These are phyloP conservation scores for Serendipita sp. DNA, from an alignment of 768 basidiomycete genomes.

Conservation along the genomic window DNA sequence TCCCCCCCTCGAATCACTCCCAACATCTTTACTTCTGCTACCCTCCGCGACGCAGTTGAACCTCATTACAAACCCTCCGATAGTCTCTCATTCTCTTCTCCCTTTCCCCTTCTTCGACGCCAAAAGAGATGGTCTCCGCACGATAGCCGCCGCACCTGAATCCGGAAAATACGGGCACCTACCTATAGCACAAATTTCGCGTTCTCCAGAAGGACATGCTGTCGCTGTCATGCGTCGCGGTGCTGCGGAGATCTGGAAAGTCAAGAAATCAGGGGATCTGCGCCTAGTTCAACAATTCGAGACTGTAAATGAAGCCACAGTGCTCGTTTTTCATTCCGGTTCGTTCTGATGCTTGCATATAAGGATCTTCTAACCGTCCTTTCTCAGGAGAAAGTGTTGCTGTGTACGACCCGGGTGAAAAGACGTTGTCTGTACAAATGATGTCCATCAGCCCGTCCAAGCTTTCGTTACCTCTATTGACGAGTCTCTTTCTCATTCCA, in stretches of 20 bases:
- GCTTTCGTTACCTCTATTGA: conserved; percentile 32
- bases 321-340: neutral
- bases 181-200: conserved; percentile 43
- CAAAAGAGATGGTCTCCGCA: conserved; percentile 30
- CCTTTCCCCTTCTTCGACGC: conserved; percentile 48
- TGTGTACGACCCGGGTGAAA: neutral
- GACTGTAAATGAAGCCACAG: neutral
- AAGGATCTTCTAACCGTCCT: conserved; percentile 21
- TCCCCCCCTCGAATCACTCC: conserved; percentile 8
- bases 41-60: conserved; percentile 38
- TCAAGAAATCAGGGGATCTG: conserved; percentile 33
- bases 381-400: conserved; percentile 11
- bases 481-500: conserved; percentile 50
- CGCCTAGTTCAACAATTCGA: conserved; percentile 32
- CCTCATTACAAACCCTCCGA: conserved; percentile 50
- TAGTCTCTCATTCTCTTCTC: conserved; percentile 43
- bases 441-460: neutral
- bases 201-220: conserved; percentile 66
- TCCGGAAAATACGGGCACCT: conserved; percentile 23
- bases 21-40: conserved; percentile 31
- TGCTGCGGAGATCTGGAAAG: conserved; percentile 46
- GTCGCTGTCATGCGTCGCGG: conserved; percentile 46
- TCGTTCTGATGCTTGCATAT: neutral
- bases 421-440: conserved; percentile 14
- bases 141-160: conserved; percentile 22